Conservation (phyloP, 306 rosid species). For the Spatholobus suberectus region DNA sequence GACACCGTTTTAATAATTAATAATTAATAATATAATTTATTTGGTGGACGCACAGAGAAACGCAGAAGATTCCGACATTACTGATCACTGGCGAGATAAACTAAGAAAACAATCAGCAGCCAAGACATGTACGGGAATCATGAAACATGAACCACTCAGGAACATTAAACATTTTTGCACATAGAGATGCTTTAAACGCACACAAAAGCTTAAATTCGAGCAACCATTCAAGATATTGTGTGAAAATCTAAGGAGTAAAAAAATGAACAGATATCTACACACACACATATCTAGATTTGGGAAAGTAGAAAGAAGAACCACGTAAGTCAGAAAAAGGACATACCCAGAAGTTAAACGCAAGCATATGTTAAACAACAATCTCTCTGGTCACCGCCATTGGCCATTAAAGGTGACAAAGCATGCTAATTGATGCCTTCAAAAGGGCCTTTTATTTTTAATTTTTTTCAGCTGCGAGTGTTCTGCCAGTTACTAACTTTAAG, state of each 20-base stretch:
- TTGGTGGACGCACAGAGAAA: background rate
- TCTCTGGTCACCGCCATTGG: constrained; percentile 21
- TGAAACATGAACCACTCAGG: background rate
- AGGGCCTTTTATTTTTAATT: background rate
- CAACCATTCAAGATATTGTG: no score
- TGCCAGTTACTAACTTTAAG: background rate
- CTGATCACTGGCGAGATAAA: background rate
- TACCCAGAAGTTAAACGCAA: constrained; percentile 32
- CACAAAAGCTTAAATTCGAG: background rate
- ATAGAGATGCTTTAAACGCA: background rate
- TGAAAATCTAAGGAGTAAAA: background rate
- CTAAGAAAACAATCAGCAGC: background rate
- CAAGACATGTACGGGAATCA: background rate
- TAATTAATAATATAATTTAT: background rate
- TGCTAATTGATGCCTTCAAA: background rate
- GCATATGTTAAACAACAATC: constrained; percentile 31
- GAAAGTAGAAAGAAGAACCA: background rate
- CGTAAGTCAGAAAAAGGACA: background rate
- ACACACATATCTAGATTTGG: background rate
- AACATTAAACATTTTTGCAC: background rate
- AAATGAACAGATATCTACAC: no score
- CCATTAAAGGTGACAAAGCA: constrained; percentile 40
- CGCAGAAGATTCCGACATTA: background rate
- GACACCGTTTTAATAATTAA: background rate
- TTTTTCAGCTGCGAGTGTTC: background rate